Evolutionary conservation across 2,329 filamentous ascomycete genomes (phyloP).

Genomic region (Ophiostoma himal-ulmi): DNA sequence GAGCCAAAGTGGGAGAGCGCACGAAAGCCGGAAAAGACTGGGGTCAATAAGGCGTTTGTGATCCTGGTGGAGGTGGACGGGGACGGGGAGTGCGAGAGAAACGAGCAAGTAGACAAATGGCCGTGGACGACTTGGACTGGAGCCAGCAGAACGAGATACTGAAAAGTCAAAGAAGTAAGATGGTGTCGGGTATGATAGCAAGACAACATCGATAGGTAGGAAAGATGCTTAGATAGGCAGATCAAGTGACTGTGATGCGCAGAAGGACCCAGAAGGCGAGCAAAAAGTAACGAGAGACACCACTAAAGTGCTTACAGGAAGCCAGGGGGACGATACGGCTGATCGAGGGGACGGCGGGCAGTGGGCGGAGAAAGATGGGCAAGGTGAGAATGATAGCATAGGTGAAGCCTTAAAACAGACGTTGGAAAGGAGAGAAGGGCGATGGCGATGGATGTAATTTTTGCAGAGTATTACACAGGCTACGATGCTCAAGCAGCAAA

Average conservation of each 20-base stretch:
- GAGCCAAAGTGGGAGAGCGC: conserved; percentile 3
- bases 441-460: background rate
- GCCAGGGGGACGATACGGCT: background rate
- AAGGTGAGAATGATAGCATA: background rate
- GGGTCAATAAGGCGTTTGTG: conserved; percentile 1
- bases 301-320: background rate
- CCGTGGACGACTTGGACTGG: background rate
- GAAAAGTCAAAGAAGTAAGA: background rate
- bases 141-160: background rate
- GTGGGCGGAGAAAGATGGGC: background rate
- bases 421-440: background rate
- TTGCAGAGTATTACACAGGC: background rate
- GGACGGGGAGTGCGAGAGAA: conserved; percentile 6
- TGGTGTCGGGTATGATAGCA: background rate
- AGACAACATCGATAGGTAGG: background rate
- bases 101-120: conserved; percentile 11
- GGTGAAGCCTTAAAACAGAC: background rate
- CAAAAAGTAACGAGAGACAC: background rate
- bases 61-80: background rate
- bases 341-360: background rate
- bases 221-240: background rate
- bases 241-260: conserved; percentile 3
- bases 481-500: background rate
- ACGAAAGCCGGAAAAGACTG: conserved; percentile 7
- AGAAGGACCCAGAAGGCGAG: background rate